Percentiles rank a stretch among this genome's conserved stretches.
phyloP scores from a whole-genome alignment of 352 stramenopile species.

The Pythium aristosporum region DNA sequence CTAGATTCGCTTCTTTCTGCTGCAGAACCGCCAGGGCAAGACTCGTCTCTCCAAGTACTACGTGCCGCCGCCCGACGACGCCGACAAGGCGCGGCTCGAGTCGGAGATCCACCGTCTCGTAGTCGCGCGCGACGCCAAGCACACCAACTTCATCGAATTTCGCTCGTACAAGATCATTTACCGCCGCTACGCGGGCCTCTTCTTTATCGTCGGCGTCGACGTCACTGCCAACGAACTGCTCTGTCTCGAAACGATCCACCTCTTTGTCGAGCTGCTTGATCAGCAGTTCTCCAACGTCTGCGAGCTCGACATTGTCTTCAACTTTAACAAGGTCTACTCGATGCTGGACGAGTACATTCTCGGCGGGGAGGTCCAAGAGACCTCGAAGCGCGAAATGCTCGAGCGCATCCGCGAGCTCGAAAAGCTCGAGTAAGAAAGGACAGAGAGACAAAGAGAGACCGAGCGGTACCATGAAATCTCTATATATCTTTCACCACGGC shows the following conservation, averaged over 20 bases:
- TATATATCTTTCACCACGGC: too few species aligned
- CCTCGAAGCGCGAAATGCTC: constrained; percentile 91
- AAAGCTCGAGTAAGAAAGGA: constrained; percentile 76
- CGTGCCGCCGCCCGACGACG: constrained; percentile 78
- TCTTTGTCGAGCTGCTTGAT: constrained; percentile 98
- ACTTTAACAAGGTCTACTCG: constrained; percentile 95
- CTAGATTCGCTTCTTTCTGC: constrained; percentile 97
- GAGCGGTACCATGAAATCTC: neutral
- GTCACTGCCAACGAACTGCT: constrained; percentile 97
- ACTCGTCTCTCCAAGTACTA: constrained; percentile 99
- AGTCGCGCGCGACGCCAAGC: constrained; percentile 84
- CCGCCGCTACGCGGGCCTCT: constrained; percentile 97
- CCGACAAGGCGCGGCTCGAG: constrained; percentile 85
- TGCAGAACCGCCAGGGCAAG: constrained; percentile 99
- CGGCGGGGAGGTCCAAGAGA: constrained; percentile 93
- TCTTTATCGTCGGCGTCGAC: constrained; percentile 98
- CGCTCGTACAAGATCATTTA: constrained; percentile 99
- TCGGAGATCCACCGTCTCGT: constrained; percentile 91
- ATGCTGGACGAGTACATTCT: constrained; percentile 96
- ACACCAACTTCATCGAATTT: constrained; percentile 97
- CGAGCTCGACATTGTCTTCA: constrained; percentile 96
- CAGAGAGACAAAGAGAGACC: neutral
- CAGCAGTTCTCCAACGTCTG: constrained; percentile 99
- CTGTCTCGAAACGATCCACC: constrained; percentile 97
- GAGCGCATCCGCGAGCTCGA: constrained; percentile 91